Conservation (phyloP, 768 basidiomycete genomes). For the Zangia roseola region DNA sequence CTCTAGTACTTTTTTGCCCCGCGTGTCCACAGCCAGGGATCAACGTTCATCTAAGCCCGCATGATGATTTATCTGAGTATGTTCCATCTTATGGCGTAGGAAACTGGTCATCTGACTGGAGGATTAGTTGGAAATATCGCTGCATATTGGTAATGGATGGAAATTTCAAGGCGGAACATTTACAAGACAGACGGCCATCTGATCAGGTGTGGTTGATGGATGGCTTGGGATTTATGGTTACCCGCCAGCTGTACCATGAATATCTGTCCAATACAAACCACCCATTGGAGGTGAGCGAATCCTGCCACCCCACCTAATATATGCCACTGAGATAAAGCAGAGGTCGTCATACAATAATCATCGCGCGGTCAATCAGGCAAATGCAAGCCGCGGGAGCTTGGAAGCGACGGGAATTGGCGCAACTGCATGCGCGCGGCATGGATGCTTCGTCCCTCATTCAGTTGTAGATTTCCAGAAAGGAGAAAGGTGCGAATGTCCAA, state of each 20-base stretch:
- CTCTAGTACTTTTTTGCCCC: conserved; percentile 13
- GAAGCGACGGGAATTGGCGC: conserved; percentile 1
- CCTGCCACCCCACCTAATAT: too few species aligned
- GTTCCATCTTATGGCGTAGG: too few species aligned
- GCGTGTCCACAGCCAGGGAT: conserved; percentile 29
- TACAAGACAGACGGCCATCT: not conserved
- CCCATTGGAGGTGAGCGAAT: too few species aligned
- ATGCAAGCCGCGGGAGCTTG: not conserved
- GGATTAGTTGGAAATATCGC: not conserved
- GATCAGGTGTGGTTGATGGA: not conserved
- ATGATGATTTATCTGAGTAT: conserved; percentile 1
- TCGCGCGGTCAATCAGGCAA: not conserved
- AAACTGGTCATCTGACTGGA: too few species aligned
- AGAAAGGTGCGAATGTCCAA: not conserved
- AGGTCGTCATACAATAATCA: not conserved
- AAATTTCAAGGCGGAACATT: not conserved
- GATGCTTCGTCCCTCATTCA: not conserved
- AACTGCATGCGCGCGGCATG: not conserved
- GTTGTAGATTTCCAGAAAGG: not conserved
- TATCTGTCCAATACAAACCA: not conserved
- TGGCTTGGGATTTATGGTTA: not conserved
- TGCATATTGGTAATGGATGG: not conserved
- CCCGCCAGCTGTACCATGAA: not conserved
- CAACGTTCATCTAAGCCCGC: conserved; percentile 17
- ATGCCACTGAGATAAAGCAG: not conserved